phyloP scores from a whole-genome alignment of 179 eudicot genomes.

The Silene vulgaris region DNA sequence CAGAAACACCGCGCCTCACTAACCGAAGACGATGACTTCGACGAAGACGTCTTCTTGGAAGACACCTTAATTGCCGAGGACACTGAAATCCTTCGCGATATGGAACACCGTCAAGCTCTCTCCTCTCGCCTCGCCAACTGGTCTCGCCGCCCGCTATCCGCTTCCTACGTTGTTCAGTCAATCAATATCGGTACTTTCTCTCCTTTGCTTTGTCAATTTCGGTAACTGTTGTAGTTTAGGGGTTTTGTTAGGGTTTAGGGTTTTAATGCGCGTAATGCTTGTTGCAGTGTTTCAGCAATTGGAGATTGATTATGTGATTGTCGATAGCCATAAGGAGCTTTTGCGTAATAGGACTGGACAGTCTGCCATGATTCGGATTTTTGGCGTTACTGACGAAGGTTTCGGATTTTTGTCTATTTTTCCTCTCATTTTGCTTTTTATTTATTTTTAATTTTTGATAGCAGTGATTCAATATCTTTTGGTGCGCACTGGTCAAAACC shows the following conservation, averaged over 20 bases:
- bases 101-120: constrained; percentile 48
- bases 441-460: too few relatives aligned
- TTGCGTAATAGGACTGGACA: constrained; percentile 61
- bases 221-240: background rate
- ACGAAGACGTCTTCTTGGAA: constrained; percentile 76
- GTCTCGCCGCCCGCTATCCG: constrained; percentile 62
- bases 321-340: constrained; percentile 62
- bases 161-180: constrained; percentile 36
- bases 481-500: too few relatives aligned
- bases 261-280: constrained; percentile 2
- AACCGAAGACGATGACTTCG: constrained; percentile 72
- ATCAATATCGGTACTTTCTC: constrained; percentile 44
- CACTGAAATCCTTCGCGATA: constrained; percentile 54
- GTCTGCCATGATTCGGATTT: constrained; percentile 81
- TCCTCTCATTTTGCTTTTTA: background rate
- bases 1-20: constrained; percentile 45
- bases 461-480: too few relatives aligned
- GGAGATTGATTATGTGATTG: constrained; percentile 88
- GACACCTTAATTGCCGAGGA: constrained; percentile 61
- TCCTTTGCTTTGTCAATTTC: background rate
- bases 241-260: constrained; percentile 22
- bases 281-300: constrained; percentile 77
- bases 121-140: constrained; percentile 63
- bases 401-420: background rate
- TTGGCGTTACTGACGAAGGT: constrained; percentile 92